These are phyloP conservation scores for Coemansia biformis DNA, from an alignment of 192 early-diverging fungal genomes.

Conservation along the genomic window DNA sequence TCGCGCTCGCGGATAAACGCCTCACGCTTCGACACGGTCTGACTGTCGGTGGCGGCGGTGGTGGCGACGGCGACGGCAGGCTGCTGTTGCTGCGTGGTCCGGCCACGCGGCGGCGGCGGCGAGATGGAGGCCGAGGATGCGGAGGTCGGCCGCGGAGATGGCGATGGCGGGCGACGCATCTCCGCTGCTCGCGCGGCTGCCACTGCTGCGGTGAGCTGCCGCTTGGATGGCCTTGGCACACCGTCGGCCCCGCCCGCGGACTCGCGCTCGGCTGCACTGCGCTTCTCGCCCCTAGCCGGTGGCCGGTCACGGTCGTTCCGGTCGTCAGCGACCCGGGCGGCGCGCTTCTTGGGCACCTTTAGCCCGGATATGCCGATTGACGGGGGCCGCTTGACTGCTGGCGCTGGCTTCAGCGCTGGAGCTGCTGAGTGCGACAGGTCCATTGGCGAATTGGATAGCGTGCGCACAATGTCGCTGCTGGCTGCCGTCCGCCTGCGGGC, in stretches of 20 bases:
- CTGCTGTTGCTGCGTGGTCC: neutral
- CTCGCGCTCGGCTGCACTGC: neutral
- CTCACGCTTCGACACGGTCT: conserved; percentile 11
- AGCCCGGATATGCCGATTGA: conserved; percentile 7
- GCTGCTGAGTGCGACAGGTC: too few relatives aligned
- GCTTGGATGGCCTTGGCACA: conserved; percentile 2
- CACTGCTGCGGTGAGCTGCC: neutral
- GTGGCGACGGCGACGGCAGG: too few relatives aligned
- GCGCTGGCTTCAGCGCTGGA: neutral
- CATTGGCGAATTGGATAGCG: neutral
- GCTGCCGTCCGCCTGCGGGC: too few relatives aligned
- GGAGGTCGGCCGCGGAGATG: neutral
- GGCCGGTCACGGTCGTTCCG: neutral
- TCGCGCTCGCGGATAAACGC: conserved; percentile 44
- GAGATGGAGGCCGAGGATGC: conserved; percentile 4
- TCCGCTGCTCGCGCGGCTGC: conserved; percentile 1
- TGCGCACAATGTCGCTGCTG: conserved; percentile 4
- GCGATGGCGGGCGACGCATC: neutral
- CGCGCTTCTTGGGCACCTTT: conserved; percentile 40
- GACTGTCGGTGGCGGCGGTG: neutral
- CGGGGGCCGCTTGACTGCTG: conserved; percentile 8
- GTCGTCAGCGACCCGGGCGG: neutral
- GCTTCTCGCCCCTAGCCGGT: conserved; percentile 9
- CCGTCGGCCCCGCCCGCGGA: neutral
- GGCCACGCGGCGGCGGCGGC: neutral